These are phyloP conservation scores for Rhizopogon vesiculosus DNA, from an alignment of 768 basidiomycete species.

Conservation along the genomic window DNA sequence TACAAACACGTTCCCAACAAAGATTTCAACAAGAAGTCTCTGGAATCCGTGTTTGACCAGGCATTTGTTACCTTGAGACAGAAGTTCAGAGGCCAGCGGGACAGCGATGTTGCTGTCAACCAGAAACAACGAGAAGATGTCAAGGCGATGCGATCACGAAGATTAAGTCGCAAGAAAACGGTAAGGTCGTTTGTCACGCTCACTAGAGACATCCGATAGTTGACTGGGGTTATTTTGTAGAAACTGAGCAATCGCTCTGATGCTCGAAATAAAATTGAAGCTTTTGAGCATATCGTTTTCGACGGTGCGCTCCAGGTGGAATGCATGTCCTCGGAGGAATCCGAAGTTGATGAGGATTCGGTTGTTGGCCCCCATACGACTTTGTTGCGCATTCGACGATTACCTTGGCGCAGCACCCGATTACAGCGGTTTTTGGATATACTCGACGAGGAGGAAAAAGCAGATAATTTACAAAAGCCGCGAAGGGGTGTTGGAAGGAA, in stretches of 20 bases:
- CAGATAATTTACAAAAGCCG: constrained; percentile 40
- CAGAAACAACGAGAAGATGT: constrained; percentile 51
- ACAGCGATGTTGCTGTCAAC: constrained; percentile 37
- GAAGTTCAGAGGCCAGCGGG: constrained; percentile 60
- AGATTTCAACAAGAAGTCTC: constrained; percentile 57
- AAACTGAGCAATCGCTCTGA: constrained; percentile 66
- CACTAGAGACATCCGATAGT: not conserved
- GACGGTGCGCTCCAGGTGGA: constrained; percentile 69
- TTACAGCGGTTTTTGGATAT: constrained; percentile 54
- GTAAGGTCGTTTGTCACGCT: constrained; percentile 33
- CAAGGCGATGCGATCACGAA: constrained; percentile 60
- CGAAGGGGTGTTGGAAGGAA: constrained; percentile 56
- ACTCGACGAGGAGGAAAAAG: constrained; percentile 54
- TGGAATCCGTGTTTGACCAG: constrained; percentile 67
- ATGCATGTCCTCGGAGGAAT: constrained; percentile 82
- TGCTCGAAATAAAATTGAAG: constrained; percentile 46
- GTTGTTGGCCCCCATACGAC: constrained; percentile 25
- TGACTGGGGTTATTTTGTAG: constrained; percentile 28
- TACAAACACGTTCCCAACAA: constrained; percentile 64
- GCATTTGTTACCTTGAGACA: constrained; percentile 64
- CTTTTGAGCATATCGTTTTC: constrained; percentile 59
- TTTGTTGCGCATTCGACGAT: constrained; percentile 51
- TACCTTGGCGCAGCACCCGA: constrained; percentile 64
- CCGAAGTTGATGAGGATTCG: constrained; percentile 44
- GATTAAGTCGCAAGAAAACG: constrained; percentile 55